Conservation (phyloP, 2,329 filamentous ascomycete genomes). For the Aureobasidium melanogenum region DNA sequence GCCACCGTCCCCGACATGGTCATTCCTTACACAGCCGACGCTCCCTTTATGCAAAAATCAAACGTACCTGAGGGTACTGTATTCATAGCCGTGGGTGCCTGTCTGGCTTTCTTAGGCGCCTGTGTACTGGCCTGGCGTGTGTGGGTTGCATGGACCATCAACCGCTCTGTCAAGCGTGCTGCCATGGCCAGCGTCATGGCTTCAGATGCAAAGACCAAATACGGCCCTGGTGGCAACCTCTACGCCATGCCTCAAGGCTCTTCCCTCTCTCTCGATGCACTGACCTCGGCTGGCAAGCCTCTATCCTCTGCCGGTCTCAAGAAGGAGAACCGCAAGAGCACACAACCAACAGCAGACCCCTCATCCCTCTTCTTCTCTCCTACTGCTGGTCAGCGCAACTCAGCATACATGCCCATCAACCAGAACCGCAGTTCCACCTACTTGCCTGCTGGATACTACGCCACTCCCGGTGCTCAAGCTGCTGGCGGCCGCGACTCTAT, state of each 20-base stretch:
- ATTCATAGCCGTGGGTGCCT: conserved; percentile 88
- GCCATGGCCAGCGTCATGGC: conserved; percentile 63
- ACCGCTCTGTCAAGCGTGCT: conserved; percentile 80
- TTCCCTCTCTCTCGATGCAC: conserved; percentile 27
- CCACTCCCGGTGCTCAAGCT: conserved; percentile 52
- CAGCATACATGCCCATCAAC: conserved; percentile 4
- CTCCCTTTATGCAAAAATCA: conserved; percentile 87
- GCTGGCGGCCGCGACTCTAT: conserved; percentile 33
- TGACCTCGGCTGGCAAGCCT: conserved; percentile 2
- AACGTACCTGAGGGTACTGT: conserved; percentile 83
- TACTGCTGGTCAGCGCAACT: conserved; percentile 49
- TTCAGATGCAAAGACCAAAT: conserved; percentile 52
- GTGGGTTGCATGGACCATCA: conserved; percentile 81
- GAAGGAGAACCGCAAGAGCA: not conserved
- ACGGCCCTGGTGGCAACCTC: conserved; percentile 51
- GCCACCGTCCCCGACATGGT: conserved; percentile 57
- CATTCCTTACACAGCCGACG: conserved; percentile 73
- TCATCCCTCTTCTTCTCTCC: conserved; percentile 88
- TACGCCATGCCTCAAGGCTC: conserved; percentile 47
- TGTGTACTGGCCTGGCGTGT: conserved; percentile 82
- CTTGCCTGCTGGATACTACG: conserved; percentile 86
- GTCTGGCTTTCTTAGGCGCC: conserved; percentile 72
- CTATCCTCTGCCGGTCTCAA: not conserved
- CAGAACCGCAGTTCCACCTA: conserved; percentile 64
- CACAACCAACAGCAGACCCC: conserved; percentile 2